These are phyloP conservation scores for Aspergillus biplanus DNA, from an alignment of 495 filamentous ascomycete genomes.

Conservation along the genomic window DNA sequence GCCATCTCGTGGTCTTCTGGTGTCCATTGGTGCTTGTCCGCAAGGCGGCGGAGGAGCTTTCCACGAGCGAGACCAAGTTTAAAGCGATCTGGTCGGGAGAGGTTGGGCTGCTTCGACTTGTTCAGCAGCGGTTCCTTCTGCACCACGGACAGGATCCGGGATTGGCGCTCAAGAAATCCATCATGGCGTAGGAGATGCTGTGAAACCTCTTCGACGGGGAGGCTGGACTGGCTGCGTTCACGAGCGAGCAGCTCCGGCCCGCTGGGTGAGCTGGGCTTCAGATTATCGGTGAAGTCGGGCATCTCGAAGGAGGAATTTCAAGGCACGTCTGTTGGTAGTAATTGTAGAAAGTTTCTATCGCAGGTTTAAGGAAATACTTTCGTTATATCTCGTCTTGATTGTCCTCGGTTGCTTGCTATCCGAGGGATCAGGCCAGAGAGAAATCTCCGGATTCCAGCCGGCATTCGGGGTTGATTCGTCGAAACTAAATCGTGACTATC, in stretches of 20 bases:
- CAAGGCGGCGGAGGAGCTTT: constrained; percentile 47
- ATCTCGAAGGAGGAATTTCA: constrained; percentile 24
- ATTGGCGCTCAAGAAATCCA: constrained; percentile 46
- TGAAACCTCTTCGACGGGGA: constrained; percentile 41
- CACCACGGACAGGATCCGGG: constrained; percentile 41
- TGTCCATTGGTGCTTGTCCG: constrained; percentile 43
- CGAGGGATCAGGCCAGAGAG: not conserved
- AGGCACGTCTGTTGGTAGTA: not conserved
- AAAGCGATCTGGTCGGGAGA: constrained; percentile 51
- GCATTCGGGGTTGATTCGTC: not conserved
- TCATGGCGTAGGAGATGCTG: constrained; percentile 44
- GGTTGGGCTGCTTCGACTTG: constrained; percentile 47
- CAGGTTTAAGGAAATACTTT: not conserved
- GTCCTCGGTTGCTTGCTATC: constrained; percentile 3
- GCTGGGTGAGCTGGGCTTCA: constrained; percentile 42
- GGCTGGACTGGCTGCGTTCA: constrained; percentile 41
- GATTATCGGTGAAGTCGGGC: constrained; percentile 51
- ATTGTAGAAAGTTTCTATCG: no score
- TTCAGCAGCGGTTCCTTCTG: constrained; percentile 43
- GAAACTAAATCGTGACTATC: no score
- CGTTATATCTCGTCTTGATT: not conserved
- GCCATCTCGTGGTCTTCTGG: constrained; percentile 48
- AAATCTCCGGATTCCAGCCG: not conserved
- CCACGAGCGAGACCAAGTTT: constrained; percentile 51
- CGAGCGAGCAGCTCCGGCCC: constrained; percentile 42